Conservation (phyloP, 257 asterid species). For the Solanum dulcamara region DNA sequence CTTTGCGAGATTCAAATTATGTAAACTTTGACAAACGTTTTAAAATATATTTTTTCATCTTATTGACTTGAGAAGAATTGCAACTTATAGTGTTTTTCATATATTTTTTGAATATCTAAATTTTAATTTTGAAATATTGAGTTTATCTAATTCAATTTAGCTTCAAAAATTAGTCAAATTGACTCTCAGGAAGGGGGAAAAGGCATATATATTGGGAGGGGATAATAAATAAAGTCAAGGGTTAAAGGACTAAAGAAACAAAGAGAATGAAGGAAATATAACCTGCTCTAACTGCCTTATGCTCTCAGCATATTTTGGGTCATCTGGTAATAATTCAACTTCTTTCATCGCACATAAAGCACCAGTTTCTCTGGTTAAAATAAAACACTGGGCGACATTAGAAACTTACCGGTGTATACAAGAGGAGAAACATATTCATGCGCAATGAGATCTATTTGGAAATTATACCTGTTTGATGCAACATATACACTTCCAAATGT, state of each 20-base stretch:
- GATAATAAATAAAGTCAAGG: background rate
- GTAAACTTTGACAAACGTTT: background rate
- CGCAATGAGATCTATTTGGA: background rate
- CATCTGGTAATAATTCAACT: constrained; percentile 78
- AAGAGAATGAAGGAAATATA: background rate
- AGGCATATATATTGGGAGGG: background rate
- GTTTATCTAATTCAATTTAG: too few relatives aligned
- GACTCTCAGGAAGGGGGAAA: background rate
- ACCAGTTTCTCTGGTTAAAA: constrained; percentile 61
- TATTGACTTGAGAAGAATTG: background rate
- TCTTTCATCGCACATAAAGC: constrained; percentile 97
- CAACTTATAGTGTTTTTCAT: background rate
- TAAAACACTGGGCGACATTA: background rate
- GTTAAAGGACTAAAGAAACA: background rate
- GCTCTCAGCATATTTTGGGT: constrained; percentile 68
- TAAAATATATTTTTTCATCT: background rate
- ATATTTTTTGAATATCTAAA: background rate
- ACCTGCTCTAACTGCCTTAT: constrained; percentile 87
- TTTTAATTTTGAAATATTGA: too few relatives aligned
- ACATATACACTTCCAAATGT: constrained; percentile 85
- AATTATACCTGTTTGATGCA: constrained; percentile 69
- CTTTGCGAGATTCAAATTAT: background rate
- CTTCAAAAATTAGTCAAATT: too few relatives aligned
- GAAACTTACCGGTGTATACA: background rate
- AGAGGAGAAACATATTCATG: background rate